Base-by-base conservation (phyloP, 805 yeast species). In the Yarrowia bubula region DNA sequence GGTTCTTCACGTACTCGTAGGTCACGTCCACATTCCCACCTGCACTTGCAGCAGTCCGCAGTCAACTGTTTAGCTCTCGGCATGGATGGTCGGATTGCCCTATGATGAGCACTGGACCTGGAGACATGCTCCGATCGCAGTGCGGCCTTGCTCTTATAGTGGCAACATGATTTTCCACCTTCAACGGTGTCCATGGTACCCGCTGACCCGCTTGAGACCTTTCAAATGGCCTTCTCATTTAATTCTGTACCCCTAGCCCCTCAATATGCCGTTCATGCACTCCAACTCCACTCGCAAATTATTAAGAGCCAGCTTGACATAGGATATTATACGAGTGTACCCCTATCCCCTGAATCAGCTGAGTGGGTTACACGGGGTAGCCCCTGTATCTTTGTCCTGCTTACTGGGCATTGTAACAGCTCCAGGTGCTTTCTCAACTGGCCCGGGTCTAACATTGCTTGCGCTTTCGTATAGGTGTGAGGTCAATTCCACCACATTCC, bases 271-370 rank as follows among this genome's bases (percentile, higher is more conserved):
- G 51, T 44, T 15, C 39, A 48, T 48, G 55, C 55, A 48, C 22
- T 17, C 9, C 10, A 31, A 15, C 51, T 46, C 51, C 38, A 46
- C 53, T 15, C 13, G 39, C 13, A 32, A 32, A 47, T 31, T 31
- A 46, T 31, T 44, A 28, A 15, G 28, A 31, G 22, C 18, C 51
- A 35, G 10, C 37, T 33, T 38, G 53, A n/a, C 11, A 7, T 8
- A 51, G 18, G 22, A 50, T 37, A 32, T 18, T 18, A n/a, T n/a
- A 8, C 53, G 33, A n/a, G 13, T 7, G 5, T 9, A 8, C 53
- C 53, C 53, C 35, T 31, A 47, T 47, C 53, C 53, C 39, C 53
- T 47, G 53, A 47, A 47, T 37, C 43, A 51, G 43, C 43, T 46
- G 51, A 31, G 51, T 22, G 15, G 15, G 47, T 43, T 22, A 5